Conservation (phyloP, 2,329 filamentous ascomycete genomes). For the Sclerotiophoma versabilis region DNA sequence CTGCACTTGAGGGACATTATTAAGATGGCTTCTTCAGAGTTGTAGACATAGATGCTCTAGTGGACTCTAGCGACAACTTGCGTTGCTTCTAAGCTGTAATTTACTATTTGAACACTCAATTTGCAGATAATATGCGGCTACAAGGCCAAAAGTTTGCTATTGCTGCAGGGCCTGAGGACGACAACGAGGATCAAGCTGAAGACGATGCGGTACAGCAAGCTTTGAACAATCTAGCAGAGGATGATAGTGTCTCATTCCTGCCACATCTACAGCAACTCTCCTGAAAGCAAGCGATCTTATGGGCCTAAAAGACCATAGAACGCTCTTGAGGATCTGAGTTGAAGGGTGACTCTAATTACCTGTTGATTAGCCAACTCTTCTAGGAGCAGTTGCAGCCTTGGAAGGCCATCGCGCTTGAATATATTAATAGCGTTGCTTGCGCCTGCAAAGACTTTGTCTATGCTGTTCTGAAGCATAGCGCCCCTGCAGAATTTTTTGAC, state of each 20-base stretch:
- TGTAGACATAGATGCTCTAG: background rate
- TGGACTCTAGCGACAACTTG: background rate
- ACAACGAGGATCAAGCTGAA: background rate
- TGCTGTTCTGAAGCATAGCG: background rate
- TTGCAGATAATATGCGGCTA: background rate
- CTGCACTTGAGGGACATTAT: background rate
- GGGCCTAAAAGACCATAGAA: constrained; percentile 51
- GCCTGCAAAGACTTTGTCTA: background rate
- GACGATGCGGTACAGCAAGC: too few species aligned
- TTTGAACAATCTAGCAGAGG: background rate
- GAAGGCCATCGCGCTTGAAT: constrained; percentile 51
- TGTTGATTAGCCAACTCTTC: constrained; percentile 67
- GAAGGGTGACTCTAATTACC: constrained; percentile 66
- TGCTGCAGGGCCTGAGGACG: background rate
- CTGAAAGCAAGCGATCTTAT: constrained; percentile 13
- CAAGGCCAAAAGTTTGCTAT: background rate
- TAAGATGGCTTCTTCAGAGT: background rate
- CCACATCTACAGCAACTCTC: background rate
- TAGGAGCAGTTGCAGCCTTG: constrained; percentile 64
- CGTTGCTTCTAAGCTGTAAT: background rate
- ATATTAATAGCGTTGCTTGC: constrained; percentile 34
- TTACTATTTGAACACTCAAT: background rate
- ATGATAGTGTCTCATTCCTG: background rate
- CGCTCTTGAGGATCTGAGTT: constrained; percentile 63
- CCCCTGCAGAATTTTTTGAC: background rate